These are phyloP conservation scores for Penicillium mononematosum DNA, from an alignment of 495 filamentous ascomycete species.

Conservation along the genomic window DNA sequence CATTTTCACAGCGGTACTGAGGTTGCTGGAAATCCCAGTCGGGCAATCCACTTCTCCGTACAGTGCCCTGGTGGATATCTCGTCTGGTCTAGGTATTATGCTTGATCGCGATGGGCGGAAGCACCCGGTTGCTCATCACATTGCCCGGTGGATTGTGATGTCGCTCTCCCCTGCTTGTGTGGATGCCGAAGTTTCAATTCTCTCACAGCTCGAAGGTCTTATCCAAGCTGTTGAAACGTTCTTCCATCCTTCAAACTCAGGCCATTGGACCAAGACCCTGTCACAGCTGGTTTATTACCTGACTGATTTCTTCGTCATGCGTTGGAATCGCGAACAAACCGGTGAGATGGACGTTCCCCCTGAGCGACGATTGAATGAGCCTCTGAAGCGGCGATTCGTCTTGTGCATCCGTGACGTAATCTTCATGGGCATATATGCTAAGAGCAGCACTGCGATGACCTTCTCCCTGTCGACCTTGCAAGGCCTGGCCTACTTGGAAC, in stretches of 20 bases:
- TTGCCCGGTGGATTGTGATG: slow-evolving; percentile 94
- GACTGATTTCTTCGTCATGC: slow-evolving; percentile 94
- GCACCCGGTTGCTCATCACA: slow-evolving; percentile 84
- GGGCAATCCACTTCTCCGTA: slow-evolving; percentile 95
- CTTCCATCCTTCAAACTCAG: slow-evolving; percentile 97
- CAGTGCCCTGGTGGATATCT: slow-evolving; percentile 72
- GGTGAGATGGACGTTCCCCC: slow-evolving; percentile 83
- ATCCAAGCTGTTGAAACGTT: slow-evolving; percentile 97
- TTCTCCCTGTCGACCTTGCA: slow-evolving; percentile 89
- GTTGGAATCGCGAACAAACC: slow-evolving; percentile 92
- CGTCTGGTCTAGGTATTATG: slow-evolving; percentile 76
- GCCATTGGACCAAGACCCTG: slow-evolving; percentile 84
- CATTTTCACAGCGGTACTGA: slow-evolving; percentile 87
- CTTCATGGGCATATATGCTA: slow-evolving; percentile 98
- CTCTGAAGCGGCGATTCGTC: slow-evolving; percentile 86
- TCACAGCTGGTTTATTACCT: slow-evolving; percentile 91
- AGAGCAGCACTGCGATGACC: slow-evolving; percentile 85
- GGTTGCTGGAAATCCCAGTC: slow-evolving; percentile 92
- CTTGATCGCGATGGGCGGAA: slow-evolving; percentile 91
- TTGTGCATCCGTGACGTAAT: slow-evolving; percentile 86
- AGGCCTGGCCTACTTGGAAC: slow-evolving; percentile 84
- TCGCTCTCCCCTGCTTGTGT: slow-evolving; percentile 86
- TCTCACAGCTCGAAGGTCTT: slow-evolving; percentile 85
- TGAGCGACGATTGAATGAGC: slow-evolving; percentile 74
- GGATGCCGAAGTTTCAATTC: slow-evolving; percentile 71